Percentiles rank a stretch among this genome's conserved stretches.
Evolutionary conservation across 2,329 filamentous ascomycete species (phyloP).

Genomic region (Talaromyces sp.): DNA sequence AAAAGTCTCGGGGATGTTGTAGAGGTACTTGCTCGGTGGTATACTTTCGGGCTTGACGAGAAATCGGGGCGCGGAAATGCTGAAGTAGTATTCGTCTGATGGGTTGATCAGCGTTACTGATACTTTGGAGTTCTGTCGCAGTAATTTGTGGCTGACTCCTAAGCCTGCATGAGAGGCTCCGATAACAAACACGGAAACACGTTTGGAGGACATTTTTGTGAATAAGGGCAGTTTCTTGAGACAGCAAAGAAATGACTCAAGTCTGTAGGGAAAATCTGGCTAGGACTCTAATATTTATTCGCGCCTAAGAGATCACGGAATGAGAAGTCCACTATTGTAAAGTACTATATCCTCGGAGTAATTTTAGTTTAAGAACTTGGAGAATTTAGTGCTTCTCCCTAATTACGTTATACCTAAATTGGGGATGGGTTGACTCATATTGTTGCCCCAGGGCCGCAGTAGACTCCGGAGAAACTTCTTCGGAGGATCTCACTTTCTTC

Average conservation of each 20-base stretch:
- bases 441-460: not conserved
- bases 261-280: not conserved
- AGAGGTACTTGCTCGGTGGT: slow-evolving; percentile 43
- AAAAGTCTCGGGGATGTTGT: slow-evolving; percentile 48
- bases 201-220: not conserved
- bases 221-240: not conserved
- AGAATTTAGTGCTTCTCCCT: not conserved
- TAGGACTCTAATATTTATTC: not conserved
- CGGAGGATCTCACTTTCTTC: not conserved
- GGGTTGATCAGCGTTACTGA: slow-evolving; percentile 53
- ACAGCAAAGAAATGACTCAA: not conserved
- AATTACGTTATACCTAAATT: not conserved
- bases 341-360: not conserved
- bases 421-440: not conserved
- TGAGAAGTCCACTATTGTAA: not conserved
- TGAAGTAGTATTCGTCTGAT: slow-evolving; percentile 50
- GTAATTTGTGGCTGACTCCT: slow-evolving; percentile 30
- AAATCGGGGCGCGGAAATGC: slow-evolving; percentile 49
- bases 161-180: slow-evolving; percentile 35
- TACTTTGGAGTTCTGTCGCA: slow-evolving; percentile 27
- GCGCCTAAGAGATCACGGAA: not conserved
- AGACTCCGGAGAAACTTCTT: not conserved
- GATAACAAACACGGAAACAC: slow-evolving; percentile 26
- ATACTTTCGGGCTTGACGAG: slow-evolving; percentile 46
- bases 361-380: not conserved